Evolutionary conservation across 2,329 filamentous ascomycete species (phyloP).

Genomic region (Aspergillus caelatus): DNA sequence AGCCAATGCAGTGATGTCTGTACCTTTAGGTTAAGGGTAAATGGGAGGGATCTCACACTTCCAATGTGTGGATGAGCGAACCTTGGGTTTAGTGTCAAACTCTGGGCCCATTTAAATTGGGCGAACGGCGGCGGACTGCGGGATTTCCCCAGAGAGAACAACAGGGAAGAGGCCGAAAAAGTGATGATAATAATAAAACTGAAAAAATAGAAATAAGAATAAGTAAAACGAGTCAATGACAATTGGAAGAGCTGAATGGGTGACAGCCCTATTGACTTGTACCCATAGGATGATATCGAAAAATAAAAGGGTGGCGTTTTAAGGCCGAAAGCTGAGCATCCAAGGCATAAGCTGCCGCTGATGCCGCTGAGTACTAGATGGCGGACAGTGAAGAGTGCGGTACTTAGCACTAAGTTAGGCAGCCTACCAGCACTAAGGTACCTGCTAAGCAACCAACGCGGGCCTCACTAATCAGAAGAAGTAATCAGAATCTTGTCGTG

Average conservation of each 20-base stretch:
- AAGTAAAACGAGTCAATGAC: background rate
- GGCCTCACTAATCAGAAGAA: constrained; percentile 1
- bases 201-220: background rate
- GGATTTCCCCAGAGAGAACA: constrained; percentile 11
- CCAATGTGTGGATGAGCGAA: constrained; percentile 3
- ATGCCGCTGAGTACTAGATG: constrained; percentile 19
- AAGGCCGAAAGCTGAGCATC: constrained; percentile 16
- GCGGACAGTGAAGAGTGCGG: background rate
- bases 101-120: constrained; percentile 11
- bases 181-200: background rate
- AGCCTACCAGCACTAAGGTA: constrained; percentile 5
- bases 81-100: constrained; percentile 16
- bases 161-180: background rate
- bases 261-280: background rate
- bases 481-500: background rate
- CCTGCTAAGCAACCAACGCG: background rate
- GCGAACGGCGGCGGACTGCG: constrained; percentile 13
- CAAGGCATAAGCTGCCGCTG: constrained; percentile 24
- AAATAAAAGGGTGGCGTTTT: constrained; percentile 19
- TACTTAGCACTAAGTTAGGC: constrained; percentile 1
- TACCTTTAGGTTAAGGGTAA: constrained; percentile 6
- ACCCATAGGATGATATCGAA: constrained; percentile 1
- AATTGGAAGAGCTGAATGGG: background rate
- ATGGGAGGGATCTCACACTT: constrained; percentile 1
- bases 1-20: constrained; percentile 3